Percentiles rank a stretch among this genome's conserved stretches.
Conservation (phyloP, 192 early-diverging fungal species). For the Diversispora eburnea region DNA sequence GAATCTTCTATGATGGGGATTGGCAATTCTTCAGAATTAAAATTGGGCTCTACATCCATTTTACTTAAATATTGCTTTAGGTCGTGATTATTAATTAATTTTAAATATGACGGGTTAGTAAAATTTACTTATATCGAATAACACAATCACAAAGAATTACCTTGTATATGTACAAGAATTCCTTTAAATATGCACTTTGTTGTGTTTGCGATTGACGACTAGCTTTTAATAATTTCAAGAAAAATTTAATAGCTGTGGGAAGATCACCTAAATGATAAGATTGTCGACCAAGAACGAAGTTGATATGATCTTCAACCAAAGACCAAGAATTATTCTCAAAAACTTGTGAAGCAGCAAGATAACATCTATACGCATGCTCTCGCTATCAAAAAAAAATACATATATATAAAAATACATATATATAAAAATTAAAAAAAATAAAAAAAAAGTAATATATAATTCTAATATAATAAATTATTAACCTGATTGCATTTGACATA, state of each 20-base stretch:
- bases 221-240: slow-evolving; percentile 68
- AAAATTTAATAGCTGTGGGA: slow-evolving; percentile 72
- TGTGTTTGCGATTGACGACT: slow-evolving; percentile 61
- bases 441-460: neutral
- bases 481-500: slow-evolving; percentile 78
- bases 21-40: slow-evolving; percentile 50
- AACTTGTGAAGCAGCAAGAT: slow-evolving; percentile 57
- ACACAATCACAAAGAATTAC: slow-evolving; percentile 35
- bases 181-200: slow-evolving; percentile 66
- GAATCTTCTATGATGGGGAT: slow-evolving; percentile 59
- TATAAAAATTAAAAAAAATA: no score
- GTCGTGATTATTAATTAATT: neutral
- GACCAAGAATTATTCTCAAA: slow-evolving; percentile 64
- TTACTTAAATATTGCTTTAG: slow-evolving; percentile 47
- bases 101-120: neutral
- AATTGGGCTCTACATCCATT: slow-evolving; percentile 44
- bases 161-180: slow-evolving; percentile 76
- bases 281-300: slow-evolving; percentile 83
- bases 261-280: slow-evolving; percentile 71
- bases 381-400: slow-evolving; percentile 42
- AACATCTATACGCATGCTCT: slow-evolving; percentile 76
- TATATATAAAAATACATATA: neutral
- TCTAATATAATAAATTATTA: neutral
- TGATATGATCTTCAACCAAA: slow-evolving; percentile 83
- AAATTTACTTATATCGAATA: neutral